Conservation (phyloP, 192 early-diverging fungal species). For the Gonapodya sp. region DNA sequence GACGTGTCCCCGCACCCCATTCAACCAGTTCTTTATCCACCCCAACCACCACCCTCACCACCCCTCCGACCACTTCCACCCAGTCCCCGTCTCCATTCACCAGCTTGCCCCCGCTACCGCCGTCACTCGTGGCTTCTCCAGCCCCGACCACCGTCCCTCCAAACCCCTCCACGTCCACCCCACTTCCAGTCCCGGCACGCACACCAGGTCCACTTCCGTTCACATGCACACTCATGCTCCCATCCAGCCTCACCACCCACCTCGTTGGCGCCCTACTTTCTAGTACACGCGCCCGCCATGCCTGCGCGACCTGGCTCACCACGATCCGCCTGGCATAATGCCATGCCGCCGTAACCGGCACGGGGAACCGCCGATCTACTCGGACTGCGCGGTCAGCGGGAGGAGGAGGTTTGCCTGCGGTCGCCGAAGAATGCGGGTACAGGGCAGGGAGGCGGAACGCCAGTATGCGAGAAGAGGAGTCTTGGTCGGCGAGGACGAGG, state of each 20-base stretch:
- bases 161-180: background rate
- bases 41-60: background rate
- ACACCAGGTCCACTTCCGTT: too few relatives aligned
- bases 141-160: background rate
- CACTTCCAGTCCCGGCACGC: too few relatives aligned
- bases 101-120: background rate
- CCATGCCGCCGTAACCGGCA: background rate
- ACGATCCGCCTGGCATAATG: background rate
- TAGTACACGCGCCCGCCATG: too few relatives aligned
- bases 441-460: background rate
- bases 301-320: too few relatives aligned
- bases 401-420: background rate
- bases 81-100: background rate
- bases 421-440: background rate
- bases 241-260: slow-evolving; percentile 1
- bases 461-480: background rate
- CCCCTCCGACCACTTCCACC: background rate
- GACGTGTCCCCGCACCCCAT: background rate
- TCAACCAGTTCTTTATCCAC: background rate
- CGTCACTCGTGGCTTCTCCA: background rate
- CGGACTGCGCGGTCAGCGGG: background rate
- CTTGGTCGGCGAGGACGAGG: background rate
- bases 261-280: background rate
- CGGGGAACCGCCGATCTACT: background rate
- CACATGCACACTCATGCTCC: background rate